phyloP scores from a whole-genome alignment of 192 early-diverging fungal genomes.

The Backusella luteola region DNA sequence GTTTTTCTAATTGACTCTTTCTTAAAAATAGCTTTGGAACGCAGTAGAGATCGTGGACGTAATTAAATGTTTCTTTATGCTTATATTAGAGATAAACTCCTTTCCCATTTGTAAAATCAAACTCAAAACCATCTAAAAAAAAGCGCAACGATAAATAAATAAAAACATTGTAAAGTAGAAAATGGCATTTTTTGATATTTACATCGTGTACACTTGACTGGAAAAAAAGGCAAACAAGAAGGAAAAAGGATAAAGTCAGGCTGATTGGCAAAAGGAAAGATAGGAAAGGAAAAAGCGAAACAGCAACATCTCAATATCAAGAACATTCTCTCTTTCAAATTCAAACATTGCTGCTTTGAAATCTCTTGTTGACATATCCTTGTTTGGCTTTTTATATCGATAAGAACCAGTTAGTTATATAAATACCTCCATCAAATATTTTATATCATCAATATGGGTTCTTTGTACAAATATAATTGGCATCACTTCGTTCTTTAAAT shows the following conservation, averaged over 20 bases:
- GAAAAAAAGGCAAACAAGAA: background rate
- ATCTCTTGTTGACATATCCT: too few species aligned
- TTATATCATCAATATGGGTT: too few species aligned
- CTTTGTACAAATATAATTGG: too few species aligned
- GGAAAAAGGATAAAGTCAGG: background rate
- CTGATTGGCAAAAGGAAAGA: too few species aligned
- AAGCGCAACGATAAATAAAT: background rate
- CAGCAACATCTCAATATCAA: too few species aligned
- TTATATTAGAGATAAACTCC: background rate
- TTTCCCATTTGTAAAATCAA: background rate
- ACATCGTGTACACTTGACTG: background rate
- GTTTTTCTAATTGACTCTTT: background rate
- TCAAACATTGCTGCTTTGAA: too few species aligned
- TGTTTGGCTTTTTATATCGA: too few species aligned
- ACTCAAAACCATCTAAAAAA: background rate
- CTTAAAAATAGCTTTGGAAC: slow-evolving; percentile 26
- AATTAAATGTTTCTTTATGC: background rate
- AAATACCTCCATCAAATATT: too few species aligned
- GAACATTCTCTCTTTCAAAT: too few species aligned
- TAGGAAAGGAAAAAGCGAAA: too few species aligned
- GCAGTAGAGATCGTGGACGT: slow-evolving; percentile 22
- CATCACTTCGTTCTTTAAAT: too few species aligned
- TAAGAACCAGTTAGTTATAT: too few species aligned
- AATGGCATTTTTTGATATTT: background rate
- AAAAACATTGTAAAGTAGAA: background rate